A percentile compares a stretch with the other conserved stretches of the same genome.
Conservation (phyloP, 2,329 filamentous ascomycete genomes). For the Thelonectria blattea region DNA sequence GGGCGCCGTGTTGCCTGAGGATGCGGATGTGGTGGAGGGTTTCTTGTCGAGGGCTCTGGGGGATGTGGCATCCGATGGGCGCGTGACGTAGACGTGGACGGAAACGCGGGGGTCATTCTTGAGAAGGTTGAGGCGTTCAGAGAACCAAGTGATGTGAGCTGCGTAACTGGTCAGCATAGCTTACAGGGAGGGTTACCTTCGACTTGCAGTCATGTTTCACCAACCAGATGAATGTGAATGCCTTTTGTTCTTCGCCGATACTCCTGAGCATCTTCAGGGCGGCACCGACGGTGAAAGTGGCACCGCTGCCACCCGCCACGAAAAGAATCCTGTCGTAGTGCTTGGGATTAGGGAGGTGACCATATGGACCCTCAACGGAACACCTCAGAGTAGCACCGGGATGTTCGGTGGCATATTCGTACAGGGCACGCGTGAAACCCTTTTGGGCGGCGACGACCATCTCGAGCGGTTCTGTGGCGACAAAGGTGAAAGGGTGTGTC, state of each 20-base stretch:
- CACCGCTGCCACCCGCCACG: slow-evolving; percentile 66
- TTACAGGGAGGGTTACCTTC: fast-evolving
- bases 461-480: slow-evolving; percentile 57
- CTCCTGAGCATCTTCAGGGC: slow-evolving; percentile 46
- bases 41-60: slow-evolving; percentile 13
- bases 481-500: slow-evolving; percentile 70
- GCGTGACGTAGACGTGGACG: slow-evolving; percentile 46
- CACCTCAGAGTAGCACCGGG: slow-evolving; percentile 56
- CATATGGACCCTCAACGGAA: slow-evolving; percentile 66
- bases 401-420: slow-evolving; percentile 56
- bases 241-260: slow-evolving; percentile 27
- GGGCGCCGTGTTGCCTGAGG: slow-evolving; percentile 13
- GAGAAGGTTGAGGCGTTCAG: slow-evolving; percentile 43
- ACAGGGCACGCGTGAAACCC: slow-evolving; percentile 64
- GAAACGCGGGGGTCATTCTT: slow-evolving; percentile 39
- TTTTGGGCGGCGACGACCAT: slow-evolving; percentile 64
- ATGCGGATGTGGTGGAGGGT: slow-evolving; percentile 18
- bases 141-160: slow-evolving; percentile 49
- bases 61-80: slow-evolving; percentile 26
- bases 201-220: slow-evolving; percentile 46
- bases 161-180: slow-evolving; percentile 1
- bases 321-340: slow-evolving; percentile 63
- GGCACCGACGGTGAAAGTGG: slow-evolving; percentile 58
- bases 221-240: slow-evolving; percentile 49
- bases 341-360: slow-evolving; percentile 58